Evolutionary conservation across 257 asterid genomes (phyloP).

Genomic region (Solanum verrucosum): DNA sequence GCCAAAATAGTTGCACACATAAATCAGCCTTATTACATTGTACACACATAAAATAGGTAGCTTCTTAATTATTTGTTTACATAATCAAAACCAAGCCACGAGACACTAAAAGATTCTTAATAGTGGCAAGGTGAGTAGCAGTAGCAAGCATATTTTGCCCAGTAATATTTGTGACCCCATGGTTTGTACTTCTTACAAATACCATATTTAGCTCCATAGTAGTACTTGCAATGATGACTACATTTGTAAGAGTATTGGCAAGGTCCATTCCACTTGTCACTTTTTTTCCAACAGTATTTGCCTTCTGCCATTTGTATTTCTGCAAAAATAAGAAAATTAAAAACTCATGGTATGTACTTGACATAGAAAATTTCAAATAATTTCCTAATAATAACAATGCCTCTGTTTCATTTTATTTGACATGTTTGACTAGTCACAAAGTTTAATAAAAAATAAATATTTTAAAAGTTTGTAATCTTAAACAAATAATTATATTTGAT

Average conservation of each 20-base stretch:
- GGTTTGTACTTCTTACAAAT: neutral
- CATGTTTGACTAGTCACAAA: neutral
- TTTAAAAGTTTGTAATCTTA: neutral
- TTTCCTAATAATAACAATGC: neutral
- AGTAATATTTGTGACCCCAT: neutral
- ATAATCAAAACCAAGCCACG: neutral
- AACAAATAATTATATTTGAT: neutral
- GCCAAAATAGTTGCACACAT: neutral
- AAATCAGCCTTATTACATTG: neutral
- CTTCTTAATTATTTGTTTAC: neutral
- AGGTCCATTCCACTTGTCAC: neutral
- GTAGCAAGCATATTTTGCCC: neutral
- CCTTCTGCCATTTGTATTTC: neutral
- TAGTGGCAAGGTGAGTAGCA: constrained; percentile 1
- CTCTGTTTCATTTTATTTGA: neutral
- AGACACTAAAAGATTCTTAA: neutral
- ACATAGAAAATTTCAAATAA: neutral
- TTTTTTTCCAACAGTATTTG: neutral
- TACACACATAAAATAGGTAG: neutral
- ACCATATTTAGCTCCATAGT: neutral
- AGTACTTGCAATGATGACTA: neutral
- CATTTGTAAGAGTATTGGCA: neutral
- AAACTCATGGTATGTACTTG: neutral
- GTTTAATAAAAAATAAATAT: neutral
- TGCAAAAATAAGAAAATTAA: neutral